phyloP scores from a whole-genome alignment of 352 stramenopile species.

The Phytophthora aleatoria region DNA sequence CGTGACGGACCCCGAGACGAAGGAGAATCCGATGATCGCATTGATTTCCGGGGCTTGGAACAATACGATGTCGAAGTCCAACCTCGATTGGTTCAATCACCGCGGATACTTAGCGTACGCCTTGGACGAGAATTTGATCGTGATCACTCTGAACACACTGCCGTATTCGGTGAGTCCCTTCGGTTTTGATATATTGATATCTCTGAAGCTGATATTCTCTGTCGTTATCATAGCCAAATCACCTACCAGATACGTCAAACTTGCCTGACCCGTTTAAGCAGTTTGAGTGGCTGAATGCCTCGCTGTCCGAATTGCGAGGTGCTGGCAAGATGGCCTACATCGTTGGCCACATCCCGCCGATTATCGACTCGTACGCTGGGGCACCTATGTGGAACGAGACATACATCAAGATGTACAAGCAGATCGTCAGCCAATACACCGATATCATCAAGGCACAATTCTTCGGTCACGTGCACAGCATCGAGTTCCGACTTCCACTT shows the following conservation, averaged over 20 bases:
- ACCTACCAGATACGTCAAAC: constrained; percentile 60
- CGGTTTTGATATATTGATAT: not conserved
- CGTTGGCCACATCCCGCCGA: constrained; percentile 90
- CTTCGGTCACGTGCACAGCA: constrained; percentile 92
- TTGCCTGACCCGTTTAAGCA: constrained; percentile 88
- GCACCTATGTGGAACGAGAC: constrained; percentile 83
- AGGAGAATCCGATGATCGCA: constrained; percentile 62
- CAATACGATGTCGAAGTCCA: constrained; percentile 48
- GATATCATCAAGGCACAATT: constrained; percentile 84
- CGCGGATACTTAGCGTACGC: constrained; percentile 70
- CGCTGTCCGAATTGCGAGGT: constrained; percentile 53
- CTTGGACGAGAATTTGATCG: constrained; percentile 62
- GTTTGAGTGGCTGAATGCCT: constrained; percentile 88
- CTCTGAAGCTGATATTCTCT: constrained; percentile 8
- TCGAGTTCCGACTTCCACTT: constrained; percentile 86
- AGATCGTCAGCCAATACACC: constrained; percentile 63
- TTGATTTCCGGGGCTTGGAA: constrained; percentile 59
- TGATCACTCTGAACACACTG: constrained; percentile 84
- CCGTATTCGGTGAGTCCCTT: constrained; percentile 68
- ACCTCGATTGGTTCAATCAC: constrained; percentile 61
- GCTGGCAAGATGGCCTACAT: constrained; percentile 79
- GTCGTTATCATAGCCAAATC: constrained; percentile 45
- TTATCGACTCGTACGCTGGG: constrained; percentile 87
- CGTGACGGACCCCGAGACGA: constrained; percentile 58
- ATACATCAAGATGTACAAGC: constrained; percentile 86